Conservation (phyloP, 169 alveolate genomes). For the Ichthyophthirius multifiliis region DNA sequence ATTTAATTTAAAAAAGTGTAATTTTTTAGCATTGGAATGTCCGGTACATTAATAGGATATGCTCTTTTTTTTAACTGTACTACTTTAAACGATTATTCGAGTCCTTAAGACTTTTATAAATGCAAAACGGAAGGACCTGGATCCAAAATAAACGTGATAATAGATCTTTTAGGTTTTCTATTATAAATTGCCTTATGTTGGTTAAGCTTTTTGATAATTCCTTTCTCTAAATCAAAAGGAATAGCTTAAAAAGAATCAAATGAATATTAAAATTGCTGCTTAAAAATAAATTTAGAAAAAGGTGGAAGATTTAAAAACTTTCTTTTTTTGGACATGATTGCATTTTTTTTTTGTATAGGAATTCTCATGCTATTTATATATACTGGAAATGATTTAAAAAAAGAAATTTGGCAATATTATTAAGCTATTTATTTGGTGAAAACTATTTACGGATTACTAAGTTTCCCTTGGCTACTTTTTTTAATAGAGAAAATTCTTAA, state of each 20-base stretch:
- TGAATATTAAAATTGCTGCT: not conserved
- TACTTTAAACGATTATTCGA: not conserved
- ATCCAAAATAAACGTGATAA: not conserved
- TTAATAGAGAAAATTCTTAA: not conserved
- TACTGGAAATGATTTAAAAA: not conserved
- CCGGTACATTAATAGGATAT: not conserved
- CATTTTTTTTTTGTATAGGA: not conserved
- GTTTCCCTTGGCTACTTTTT: constrained; percentile 7
- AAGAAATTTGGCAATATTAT: not conserved
- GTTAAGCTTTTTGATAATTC: not conserved
- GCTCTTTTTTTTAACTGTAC: not conserved
- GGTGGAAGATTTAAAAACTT: not conserved
- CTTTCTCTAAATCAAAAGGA: not conserved
- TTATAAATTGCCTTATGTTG: not conserved
- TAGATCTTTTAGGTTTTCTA: not conserved
- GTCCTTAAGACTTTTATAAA: not conserved
- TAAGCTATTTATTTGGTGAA: not conserved
- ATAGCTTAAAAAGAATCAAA: not conserved
- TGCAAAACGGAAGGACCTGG: not conserved
- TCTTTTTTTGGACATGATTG: not conserved
- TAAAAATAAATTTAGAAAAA: not conserved
- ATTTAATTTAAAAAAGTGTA: not conserved
- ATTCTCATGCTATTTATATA: not conserved
- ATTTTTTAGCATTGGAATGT: not conserved
- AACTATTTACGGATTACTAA: not conserved